These are phyloP conservation scores for Spergularia bocconei DNA, from an alignment of 148 eudicot species.

Conservation along the genomic window DNA sequence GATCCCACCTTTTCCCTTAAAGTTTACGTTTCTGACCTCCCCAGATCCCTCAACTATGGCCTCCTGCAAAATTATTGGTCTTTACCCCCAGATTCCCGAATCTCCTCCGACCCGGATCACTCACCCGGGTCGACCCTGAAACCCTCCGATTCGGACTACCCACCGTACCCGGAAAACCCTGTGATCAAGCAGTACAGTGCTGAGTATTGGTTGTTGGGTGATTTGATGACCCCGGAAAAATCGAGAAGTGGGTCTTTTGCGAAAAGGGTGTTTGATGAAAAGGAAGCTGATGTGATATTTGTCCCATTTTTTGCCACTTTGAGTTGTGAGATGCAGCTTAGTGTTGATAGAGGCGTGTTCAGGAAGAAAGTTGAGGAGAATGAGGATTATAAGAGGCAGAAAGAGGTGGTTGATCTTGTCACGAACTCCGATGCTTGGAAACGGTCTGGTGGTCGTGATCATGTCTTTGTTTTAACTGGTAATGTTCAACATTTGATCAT, in stretches of 20 bases:
- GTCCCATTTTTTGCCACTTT: conserved; percentile 91
- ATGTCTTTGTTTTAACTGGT: conserved; percentile 96
- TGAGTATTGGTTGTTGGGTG: conserved; percentile 94
- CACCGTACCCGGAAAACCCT: conserved; percentile 73
- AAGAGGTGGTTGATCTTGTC: conserved; percentile 66
- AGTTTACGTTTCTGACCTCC: conserved; percentile 63
- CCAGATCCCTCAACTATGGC: conserved; percentile 81
- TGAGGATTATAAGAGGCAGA: conserved; percentile 81
- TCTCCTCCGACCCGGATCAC: conserved; percentile 75
- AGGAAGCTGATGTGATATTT: conserved; percentile 75
- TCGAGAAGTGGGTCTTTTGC: conserved; percentile 59
- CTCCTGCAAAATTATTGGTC: conserved; percentile 68
- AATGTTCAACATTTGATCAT: conserved; percentile 21
- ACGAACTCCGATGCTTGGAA: conserved; percentile 70
- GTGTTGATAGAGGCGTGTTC: conserved; percentile 53
- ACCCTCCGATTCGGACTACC: conserved; percentile 32
- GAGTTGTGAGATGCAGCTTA: conserved; percentile 88
- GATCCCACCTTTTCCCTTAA: conserved; percentile 39
- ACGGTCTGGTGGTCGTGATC: conserved; percentile 86
- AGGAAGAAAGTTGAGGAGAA: conserved; percentile 64
- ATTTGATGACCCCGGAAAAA: conserved; percentile 58
- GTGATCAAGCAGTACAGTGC: conserved; percentile 87
- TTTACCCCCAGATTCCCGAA: conserved; percentile 58
- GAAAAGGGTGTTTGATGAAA: conserved; percentile 52
- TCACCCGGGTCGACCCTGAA: conserved; percentile 39